Base-by-base conservation (phyloP, 345 rosid species). In the Rubroshorea leprosula region DNA sequence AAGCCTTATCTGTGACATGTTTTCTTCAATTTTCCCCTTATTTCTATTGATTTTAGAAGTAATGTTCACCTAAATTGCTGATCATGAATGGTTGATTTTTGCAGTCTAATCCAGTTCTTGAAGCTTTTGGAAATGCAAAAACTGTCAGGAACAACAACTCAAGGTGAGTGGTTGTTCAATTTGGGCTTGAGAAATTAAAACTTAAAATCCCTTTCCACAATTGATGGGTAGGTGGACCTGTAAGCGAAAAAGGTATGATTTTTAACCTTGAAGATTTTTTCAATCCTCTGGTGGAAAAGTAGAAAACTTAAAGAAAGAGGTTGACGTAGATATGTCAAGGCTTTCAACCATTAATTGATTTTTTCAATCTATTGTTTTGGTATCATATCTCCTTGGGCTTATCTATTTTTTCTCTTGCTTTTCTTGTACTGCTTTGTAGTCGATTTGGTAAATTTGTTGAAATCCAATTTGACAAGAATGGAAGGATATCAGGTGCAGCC, bases 101-200 rank as follows among this genome's bases (percentile, higher is more conserved):
- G 69, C 87, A 94, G 99, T 94, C 99, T 55, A 94, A 94, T 80
- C 99, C 99, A 35, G 99, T 94, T 74, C 99, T 94, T 72, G 99
- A 94, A 90, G 96, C 99, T 65, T 94, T 94, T 81, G 99, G 99
- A 24, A 94, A 94, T 69, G 99, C 99, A 17, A 93, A 93, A 71
- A 93, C 99, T 67, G 94, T 93, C 27, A 83, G 99, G 78, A 93
- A 93, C 67, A 93, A 93, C 78, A 93, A 93, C 77, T 93, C 99
- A 60, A 93, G 99, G 99, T 89, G 72, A 66, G 68, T 50, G 2
- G 45, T 26, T 65, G 56, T 55, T 62, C 29, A 54, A 55, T 43
- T 14, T 62, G 51, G 47, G 62, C 19, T 67, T 57, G 44, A 52
- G n/a, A 41, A 50, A 21, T 58, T 51, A 23, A 53, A 49, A 49